Conservation (phyloP, 2,329 filamentous ascomycete species). For the Cercospora citrullina region DNA sequence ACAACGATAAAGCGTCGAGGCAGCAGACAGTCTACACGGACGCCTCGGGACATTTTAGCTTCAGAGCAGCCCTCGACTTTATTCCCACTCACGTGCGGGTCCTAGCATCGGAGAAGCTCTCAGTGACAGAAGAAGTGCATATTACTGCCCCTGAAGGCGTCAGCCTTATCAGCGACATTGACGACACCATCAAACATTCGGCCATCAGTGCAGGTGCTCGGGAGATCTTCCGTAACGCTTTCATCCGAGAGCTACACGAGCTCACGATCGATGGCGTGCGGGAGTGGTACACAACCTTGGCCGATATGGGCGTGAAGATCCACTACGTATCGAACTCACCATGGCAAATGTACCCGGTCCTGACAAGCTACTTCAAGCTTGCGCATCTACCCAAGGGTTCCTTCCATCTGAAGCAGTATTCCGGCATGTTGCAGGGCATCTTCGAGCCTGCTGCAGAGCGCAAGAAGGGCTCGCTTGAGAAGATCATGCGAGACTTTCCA, state of each 20-base stretch:
- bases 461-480: slow-evolving; percentile 84
- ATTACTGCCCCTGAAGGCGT: slow-evolving; percentile 77
- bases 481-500: slow-evolving; percentile 85
- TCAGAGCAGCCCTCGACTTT: slow-evolving; percentile 81
- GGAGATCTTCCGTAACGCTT: slow-evolving; percentile 95
- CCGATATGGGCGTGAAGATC: slow-evolving; percentile 77
- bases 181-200: slow-evolving; percentile 95
- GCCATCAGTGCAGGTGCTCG: slow-evolving; percentile 83
- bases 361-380: slow-evolving; percentile 79
- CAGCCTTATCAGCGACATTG: slow-evolving; percentile 94
- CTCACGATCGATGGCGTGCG: slow-evolving; percentile 82
- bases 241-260: slow-evolving; percentile 79
- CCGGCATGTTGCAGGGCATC: slow-evolving; percentile 94
- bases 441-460: slow-evolving; percentile 96
- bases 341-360: slow-evolving; percentile 92
- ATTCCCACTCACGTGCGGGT: slow-evolving; percentile 87
- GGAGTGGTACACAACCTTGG: slow-evolving; percentile 82
- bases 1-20: slow-evolving; percentile 78
- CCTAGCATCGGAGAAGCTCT: slow-evolving; percentile 80
- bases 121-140: slow-evolving; percentile 73
- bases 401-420: slow-evolving; percentile 94
- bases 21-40: slow-evolving; percentile 84
- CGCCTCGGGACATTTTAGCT: slow-evolving; percentile 81
- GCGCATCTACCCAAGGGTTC: slow-evolving; percentile 83
- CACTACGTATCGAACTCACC: slow-evolving; percentile 99